These are phyloP conservation scores for Nitzschia sp. DNA, from an alignment of 108 stramenopile species.

Conservation along the genomic window DNA sequence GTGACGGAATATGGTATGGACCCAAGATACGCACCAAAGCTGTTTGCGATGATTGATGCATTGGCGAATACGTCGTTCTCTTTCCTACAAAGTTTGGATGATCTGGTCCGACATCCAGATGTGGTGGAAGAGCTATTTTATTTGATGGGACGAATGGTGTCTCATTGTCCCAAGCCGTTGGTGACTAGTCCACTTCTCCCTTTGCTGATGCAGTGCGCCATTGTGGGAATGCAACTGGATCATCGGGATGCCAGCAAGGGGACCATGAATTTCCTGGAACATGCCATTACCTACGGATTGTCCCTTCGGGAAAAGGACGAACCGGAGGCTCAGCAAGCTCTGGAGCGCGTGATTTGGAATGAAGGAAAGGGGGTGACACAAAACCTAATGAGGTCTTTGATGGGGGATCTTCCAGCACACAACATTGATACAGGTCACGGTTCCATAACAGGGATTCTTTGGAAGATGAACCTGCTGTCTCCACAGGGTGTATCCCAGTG, in stretches of 20 bases:
- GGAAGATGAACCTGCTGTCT: slow-evolving; percentile 67
- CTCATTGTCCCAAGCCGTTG: slow-evolving; percentile 77
- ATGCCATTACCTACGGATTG: slow-evolving; percentile 60
- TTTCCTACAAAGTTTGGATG: slow-evolving; percentile 55
- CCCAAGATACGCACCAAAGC: slow-evolving; percentile 37
- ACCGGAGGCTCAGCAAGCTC: slow-evolving; percentile 45
- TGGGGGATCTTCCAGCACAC: slow-evolving; percentile 82
- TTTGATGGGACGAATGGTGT: slow-evolving; percentile 81
- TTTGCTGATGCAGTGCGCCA: slow-evolving; percentile 73
- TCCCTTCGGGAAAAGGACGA: slow-evolving; percentile 39
- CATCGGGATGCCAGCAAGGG: slow-evolving; percentile 87
- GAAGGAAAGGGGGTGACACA: slow-evolving; percentile 73
- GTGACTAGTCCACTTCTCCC: slow-evolving; percentile 60
- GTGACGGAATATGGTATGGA: slow-evolving; percentile 80
- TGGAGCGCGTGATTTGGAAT: slow-evolving; percentile 54
- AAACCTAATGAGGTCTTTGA: slow-evolving; percentile 60
- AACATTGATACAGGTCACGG: slow-evolving; percentile 59
- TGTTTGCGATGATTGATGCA: slow-evolving; percentile 77
- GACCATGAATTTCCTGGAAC: slow-evolving; percentile 78
- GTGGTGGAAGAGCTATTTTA: slow-evolving; percentile 96
- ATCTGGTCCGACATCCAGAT: slow-evolving; percentile 88
- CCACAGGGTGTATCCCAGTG: slow-evolving; percentile 68
- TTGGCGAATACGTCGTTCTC: slow-evolving; percentile 63
- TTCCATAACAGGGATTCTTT: slow-evolving; percentile 76
- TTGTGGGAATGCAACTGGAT: slow-evolving; percentile 76